A percentile compares a stretch with the other conserved stretches of the same genome.
Conservation (phyloP, 192 early-diverging fungal species). For the Geranomyces michiganensis region DNA sequence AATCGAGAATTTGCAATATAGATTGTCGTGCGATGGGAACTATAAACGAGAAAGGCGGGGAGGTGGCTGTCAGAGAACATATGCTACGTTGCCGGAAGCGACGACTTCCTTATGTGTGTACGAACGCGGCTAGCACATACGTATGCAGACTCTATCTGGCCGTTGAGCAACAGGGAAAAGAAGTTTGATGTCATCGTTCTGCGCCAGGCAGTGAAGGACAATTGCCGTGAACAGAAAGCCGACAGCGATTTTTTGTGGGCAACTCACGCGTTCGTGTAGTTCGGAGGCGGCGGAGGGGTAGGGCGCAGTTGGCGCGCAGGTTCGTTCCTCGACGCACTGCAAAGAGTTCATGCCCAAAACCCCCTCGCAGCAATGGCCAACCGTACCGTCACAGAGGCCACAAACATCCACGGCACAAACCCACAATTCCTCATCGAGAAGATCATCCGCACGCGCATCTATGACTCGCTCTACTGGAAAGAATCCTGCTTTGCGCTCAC, state of each 20-base stretch:
- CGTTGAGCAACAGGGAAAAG: slow-evolving; percentile 54
- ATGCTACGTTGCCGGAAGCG: no score
- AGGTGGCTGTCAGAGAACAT: neutral
- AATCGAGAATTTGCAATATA: slow-evolving; percentile 66
- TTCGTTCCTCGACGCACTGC: no score
- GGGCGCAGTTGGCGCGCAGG: no score
- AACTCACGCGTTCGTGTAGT: no score
- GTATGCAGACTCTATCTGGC: slow-evolving; percentile 62
- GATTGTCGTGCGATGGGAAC: slow-evolving; percentile 59
- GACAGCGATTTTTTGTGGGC: no score
- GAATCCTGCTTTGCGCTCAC: slow-evolving; percentile 94
- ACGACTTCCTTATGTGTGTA: no score
- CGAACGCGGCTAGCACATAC: no score
- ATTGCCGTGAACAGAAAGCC: no score
- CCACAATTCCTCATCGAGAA: slow-evolving; percentile 96
- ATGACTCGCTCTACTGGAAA: slow-evolving; percentile 96
- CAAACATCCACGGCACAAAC: slow-evolving; percentile 82
- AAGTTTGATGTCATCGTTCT: slow-evolving; percentile 30
- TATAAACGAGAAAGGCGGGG: slow-evolving; percentile 8
- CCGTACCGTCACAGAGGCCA: slow-evolving; percentile 56
- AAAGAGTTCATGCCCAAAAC: no score
- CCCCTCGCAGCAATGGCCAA: slow-evolving; percentile 22
- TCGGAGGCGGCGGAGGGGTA: no score
- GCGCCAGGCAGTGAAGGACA: neutral
- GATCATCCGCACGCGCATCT: slow-evolving; percentile 86